phyloP scores from a whole-genome alignment of 345 rosid genomes.

The Dovyalis caffra region DNA sequence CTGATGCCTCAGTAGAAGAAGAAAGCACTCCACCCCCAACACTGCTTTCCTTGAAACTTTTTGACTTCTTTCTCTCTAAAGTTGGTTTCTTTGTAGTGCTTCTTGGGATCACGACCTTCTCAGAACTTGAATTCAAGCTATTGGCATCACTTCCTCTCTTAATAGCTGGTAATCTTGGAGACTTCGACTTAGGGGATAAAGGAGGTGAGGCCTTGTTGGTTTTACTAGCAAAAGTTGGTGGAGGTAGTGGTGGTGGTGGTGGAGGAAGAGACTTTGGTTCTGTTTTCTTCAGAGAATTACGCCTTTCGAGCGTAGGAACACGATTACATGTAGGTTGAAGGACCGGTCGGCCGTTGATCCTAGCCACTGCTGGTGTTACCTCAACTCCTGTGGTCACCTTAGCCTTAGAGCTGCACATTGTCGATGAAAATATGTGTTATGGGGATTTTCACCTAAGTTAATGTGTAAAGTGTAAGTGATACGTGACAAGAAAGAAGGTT shows the following conservation, averaged over 20 bases:
- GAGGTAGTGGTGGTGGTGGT: constrained; percentile 12
- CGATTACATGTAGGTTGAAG: constrained; percentile 60
- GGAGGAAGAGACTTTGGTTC: constrained; percentile 28
- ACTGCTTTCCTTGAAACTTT: constrained; percentile 44
- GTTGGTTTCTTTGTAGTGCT: background rate
- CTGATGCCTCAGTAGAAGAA: constrained; percentile 12
- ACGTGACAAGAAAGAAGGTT: background rate
- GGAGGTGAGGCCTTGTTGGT: constrained; percentile 22
- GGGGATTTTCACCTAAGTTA: background rate
- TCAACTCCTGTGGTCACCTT: constrained; percentile 38
- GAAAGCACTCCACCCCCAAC: background rate
- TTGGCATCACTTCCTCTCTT: constrained; percentile 40
- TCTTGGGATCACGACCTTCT: constrained; percentile 27
- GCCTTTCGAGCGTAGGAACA: constrained; percentile 32
- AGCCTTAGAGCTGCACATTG: constrained; percentile 45
- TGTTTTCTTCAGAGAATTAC: constrained; percentile 29
- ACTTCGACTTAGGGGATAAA: constrained; percentile 36
- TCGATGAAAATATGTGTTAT: background rate
- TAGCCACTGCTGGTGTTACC: constrained; percentile 20
- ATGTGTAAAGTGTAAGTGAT: background rate
- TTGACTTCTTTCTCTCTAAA: constrained; percentile 53
- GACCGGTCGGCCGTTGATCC: constrained; percentile 58
- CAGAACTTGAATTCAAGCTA: constrained; percentile 37
- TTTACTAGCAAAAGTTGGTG: constrained; percentile 10
- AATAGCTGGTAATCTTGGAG: constrained; percentile 31